Conservation (phyloP, 306 rosid genomes). For the Dryas octopetala region DNA sequence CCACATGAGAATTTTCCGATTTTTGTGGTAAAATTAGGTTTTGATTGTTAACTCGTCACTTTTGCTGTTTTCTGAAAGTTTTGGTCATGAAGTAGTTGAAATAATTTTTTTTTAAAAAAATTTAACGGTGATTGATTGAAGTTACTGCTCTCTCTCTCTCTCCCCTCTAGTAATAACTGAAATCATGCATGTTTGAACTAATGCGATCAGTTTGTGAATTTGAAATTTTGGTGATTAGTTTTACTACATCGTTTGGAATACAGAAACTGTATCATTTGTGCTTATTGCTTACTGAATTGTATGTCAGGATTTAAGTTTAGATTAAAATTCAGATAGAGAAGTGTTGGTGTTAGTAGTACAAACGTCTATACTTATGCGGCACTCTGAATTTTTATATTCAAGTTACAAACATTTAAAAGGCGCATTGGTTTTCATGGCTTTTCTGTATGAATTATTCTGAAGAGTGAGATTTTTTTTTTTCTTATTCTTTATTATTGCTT, state of each 20-base stretch:
- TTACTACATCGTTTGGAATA: background rate
- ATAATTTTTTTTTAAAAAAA: background rate
- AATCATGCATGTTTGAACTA: background rate
- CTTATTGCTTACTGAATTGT: background rate
- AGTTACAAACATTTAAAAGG: too few species aligned
- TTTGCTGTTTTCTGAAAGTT: background rate
- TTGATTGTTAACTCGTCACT: background rate
- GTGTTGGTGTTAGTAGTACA: background rate
- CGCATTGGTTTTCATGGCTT: too few species aligned
- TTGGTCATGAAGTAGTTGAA: background rate
- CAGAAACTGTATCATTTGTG: background rate
- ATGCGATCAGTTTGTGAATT: background rate
- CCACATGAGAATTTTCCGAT: background rate
- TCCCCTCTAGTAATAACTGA: background rate
- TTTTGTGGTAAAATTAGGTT: background rate
- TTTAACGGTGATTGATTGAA: background rate
- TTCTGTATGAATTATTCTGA: too few species aligned
- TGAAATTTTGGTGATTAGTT: slow-evolving; percentile 5
- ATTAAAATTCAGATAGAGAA: background rate
- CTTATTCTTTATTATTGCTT: background rate
- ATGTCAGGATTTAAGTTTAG: background rate
- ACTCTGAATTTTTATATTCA: background rate
- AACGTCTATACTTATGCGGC: background rate
- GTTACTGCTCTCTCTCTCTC: background rate
- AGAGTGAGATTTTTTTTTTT: background rate